These are phyloP conservation scores for Melanopsichium pennsylvanicum DNA, from an alignment of 1,284 basidiomycete genomes.

Conservation along the genomic window DNA sequence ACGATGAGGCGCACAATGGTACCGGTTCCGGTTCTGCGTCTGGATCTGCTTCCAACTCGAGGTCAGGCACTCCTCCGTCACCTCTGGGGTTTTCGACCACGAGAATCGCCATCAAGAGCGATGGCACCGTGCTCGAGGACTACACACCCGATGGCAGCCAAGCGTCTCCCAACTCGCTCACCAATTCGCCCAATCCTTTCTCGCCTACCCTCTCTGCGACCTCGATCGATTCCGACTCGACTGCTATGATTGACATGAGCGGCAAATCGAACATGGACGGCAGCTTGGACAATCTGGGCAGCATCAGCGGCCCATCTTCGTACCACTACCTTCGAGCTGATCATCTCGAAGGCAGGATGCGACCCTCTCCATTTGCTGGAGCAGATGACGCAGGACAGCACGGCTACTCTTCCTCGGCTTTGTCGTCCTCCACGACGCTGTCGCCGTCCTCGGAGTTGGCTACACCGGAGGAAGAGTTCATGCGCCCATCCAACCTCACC, in stretches of 20 bases:
- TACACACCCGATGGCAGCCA: constrained; percentile 50
- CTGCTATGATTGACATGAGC: constrained; percentile 23
- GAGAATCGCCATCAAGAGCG: constrained; percentile 27
- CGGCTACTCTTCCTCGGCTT: constrained; percentile 35
- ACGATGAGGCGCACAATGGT: constrained; percentile 20
- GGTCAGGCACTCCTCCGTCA: constrained; percentile 34
- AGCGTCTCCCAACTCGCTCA: constrained; percentile 50
- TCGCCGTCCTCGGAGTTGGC: constrained; percentile 43
- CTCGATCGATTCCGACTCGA: constrained; percentile 55
- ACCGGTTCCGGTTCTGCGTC: constrained; percentile 26
- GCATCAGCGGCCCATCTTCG: constrained; percentile 11
- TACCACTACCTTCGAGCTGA: constrained; percentile 31
- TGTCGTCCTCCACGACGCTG: constrained; percentile 38
- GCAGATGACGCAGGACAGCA: constrained; percentile 34
- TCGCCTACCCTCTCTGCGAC: constrained; percentile 49
- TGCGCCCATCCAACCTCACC: constrained; percentile 49
- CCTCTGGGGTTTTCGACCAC: constrained; percentile 25
- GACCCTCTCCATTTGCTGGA: constrained; percentile 26
- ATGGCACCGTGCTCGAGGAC: constrained; percentile 45
- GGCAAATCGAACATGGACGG: constrained; percentile 16
- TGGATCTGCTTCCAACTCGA: constrained; percentile 18
- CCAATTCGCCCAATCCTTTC: constrained; percentile 50
- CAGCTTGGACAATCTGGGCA: constrained; percentile 28
- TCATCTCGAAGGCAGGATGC: constrained; percentile 18
- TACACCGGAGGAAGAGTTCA: constrained; percentile 45